Base-by-base conservation (phyloP, 176 grass and related monocot species). In the Eremochloa ophiuroides region DNA sequence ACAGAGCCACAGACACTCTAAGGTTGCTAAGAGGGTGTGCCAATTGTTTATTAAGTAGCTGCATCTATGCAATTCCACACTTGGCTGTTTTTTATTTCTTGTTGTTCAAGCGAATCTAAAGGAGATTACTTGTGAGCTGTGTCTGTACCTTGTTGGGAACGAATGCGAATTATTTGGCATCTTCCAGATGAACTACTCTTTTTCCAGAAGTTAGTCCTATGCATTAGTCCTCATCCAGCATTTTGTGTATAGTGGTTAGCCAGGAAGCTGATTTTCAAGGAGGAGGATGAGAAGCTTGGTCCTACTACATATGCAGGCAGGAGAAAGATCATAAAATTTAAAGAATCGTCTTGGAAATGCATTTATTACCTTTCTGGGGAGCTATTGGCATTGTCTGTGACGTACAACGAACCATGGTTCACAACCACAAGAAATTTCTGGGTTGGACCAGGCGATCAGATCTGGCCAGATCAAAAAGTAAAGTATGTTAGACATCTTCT, bases 311-410 rank as follows among this genome's bases (percentile, higher is more conserved):
- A 66, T 33, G 82, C 79, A 53, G 91, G 72, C 53, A 82, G 15
- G 84, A 94, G 28, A 79, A 97, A 89, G 78, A 86, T 94, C 43
- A 87, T 61, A 15, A 94, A 97, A 72, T 94, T 97, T 66, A 90
- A 97, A 75, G 91, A 97, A 76, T 94, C 91, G 10, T 82, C 91
- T 82, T 97, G 94, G 94, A 97, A 97, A 78, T 83, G 73, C 46
- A 23, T 94, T 33, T 97, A 91, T 88, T 97, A 91, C 75, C 91
- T 97, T 76, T 97, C 89, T 7, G 94, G 74, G 6, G 91, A 97
- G 73, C 23, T 97, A 66, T 72, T 93, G 44, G 76, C 89, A 53
- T 64, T 97, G 25, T 71, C 62, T 20, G 91, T 97, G 80, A 91
- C 82, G 9, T 97, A 97, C 40, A 86, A 90, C 16, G 94, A 97